Conservation (phyloP, 352 stramenopile genomes). For the Plasmopara viticola region DNA sequence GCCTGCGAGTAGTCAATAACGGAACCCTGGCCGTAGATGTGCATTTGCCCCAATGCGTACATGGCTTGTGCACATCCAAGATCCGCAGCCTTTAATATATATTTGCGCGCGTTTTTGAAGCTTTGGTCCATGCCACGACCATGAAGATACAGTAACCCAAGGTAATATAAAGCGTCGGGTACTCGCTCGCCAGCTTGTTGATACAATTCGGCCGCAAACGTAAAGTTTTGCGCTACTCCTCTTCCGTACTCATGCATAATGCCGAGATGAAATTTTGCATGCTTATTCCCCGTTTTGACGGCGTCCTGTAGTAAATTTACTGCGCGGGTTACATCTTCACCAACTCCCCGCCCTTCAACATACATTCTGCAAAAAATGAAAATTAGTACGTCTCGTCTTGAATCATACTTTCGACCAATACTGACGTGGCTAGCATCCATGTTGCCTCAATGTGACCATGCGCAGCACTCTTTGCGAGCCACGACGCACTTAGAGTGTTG, state of each 20-base stretch:
- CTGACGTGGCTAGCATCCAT: constrained; percentile 49
- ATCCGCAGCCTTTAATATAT: constrained; percentile 38
- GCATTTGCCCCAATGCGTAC: constrained; percentile 44
- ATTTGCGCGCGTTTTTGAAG: constrained; percentile 21
- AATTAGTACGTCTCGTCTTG: constrained; percentile 1
- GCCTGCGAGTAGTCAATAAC: constrained; percentile 43
- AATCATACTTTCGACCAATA: constrained; percentile 1
- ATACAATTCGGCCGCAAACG: constrained; percentile 32
- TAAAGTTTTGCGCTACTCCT: constrained; percentile 33
- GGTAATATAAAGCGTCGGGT: constrained; percentile 47
- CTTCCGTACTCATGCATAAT: constrained; percentile 53
- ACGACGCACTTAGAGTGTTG: constrained; percentile 29
- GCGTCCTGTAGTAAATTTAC: constrained; percentile 31
- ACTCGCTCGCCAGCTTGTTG: constrained; percentile 21
- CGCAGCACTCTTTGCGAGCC: constrained; percentile 33
- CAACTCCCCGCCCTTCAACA: constrained; percentile 35
- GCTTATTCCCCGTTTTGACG: constrained; percentile 10
- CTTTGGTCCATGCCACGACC: constrained; percentile 41
- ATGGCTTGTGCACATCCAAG: constrained; percentile 38
- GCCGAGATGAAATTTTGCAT: constrained; percentile 37
- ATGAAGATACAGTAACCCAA: constrained; percentile 38
- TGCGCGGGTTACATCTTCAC: constrained; percentile 25
- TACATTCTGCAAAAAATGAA: constrained; percentile 21
- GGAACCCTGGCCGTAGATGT: constrained; percentile 29
- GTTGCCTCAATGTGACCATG: constrained; percentile 36